A percentile compares a stretch with the other conserved stretches of the same genome.
Evolutionary conservation across 2,329 filamentous ascomycete species (phyloP).

Genomic region (Lecanicillium sp.): DNA sequence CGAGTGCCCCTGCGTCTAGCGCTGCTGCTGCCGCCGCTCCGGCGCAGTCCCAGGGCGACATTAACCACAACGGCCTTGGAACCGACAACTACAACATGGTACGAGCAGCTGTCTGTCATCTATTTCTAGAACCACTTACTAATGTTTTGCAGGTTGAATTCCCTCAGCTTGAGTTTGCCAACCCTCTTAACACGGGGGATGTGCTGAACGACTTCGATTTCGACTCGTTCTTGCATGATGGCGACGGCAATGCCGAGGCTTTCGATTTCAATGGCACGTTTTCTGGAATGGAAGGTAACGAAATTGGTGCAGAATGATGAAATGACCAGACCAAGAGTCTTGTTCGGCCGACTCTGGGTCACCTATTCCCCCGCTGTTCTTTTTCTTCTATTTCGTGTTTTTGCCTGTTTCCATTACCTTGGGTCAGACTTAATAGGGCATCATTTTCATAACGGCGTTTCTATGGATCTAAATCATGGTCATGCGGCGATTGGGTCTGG

Average conservation of each 20-base stretch:
- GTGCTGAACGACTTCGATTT: conserved; percentile 63
- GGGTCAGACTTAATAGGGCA: conserved; percentile 33
- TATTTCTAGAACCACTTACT: conserved; percentile 5
- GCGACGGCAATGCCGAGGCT: conserved; percentile 38
- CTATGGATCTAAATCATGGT: conserved; percentile 35
- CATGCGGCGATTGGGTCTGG: conserved; percentile 32
- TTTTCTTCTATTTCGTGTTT: conserved; percentile 1
- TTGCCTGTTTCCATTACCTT: conserved; percentile 24
- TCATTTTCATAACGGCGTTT: conserved; percentile 33
- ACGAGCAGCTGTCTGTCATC: conserved; percentile 19
- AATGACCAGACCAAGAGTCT: conserved; percentile 6
- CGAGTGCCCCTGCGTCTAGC: conserved; percentile 22
- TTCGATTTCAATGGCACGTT: conserved; percentile 53
- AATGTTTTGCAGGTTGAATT: conserved; percentile 36
- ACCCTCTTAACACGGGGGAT: conserved; percentile 47
- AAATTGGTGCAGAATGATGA: conserved; percentile 52
- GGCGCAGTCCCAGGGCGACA: conserved; percentile 41
- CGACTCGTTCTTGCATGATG: conserved; percentile 59
- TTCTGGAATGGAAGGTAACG: conserved; percentile 46
- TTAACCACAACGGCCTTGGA: conserved; percentile 39
- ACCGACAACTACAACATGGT: conserved; percentile 44
- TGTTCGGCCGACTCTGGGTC: conserved; percentile 9
- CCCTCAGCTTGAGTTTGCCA: conserved; percentile 46
- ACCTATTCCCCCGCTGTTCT: background rate
- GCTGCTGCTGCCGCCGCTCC: conserved; percentile 34